Conservation (phyloP, 176 grass and related monocot genomes). For the Oryza glumipatula region DNA sequence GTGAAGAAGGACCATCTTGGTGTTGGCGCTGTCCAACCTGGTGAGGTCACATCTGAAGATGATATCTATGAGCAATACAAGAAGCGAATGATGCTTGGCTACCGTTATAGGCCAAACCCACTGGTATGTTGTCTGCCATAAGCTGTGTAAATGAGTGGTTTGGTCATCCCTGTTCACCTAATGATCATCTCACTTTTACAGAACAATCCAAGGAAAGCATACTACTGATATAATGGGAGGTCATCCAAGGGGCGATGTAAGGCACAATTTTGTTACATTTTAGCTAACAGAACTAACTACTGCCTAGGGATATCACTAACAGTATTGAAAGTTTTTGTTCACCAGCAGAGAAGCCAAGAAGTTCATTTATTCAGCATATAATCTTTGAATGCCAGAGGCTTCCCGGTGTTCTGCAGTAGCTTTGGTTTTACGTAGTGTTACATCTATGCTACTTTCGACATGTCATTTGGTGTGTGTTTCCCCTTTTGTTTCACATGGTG, state of each 20-base stretch:
- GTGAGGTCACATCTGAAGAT: slow-evolving; percentile 81
- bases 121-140: slow-evolving; percentile 53
- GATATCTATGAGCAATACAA: slow-evolving; percentile 99
- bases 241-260: slow-evolving; percentile 45
- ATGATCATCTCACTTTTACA: slow-evolving; percentile 39
- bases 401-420: slow-evolving; percentile 21
- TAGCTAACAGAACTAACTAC: slow-evolving; percentile 33
- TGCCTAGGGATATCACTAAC: slow-evolving; percentile 40
- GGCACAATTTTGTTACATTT: slow-evolving; percentile 33
- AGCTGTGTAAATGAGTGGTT: background rate
- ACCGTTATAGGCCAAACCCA: slow-evolving; percentile 87
- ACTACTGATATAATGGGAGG: slow-evolving; percentile 58
- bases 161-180: background rate
- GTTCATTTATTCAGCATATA: slow-evolving; percentile 42
- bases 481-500: slow-evolving; percentile 19
- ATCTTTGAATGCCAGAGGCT: slow-evolving; percentile 36
- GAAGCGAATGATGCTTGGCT: slow-evolving; percentile 99
- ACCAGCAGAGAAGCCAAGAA: slow-evolving; percentile 50
- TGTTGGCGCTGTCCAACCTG: slow-evolving; percentile 81
- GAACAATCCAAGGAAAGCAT: slow-evolving; percentile 89
- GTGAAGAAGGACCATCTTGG: slow-evolving; percentile 90
- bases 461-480: slow-evolving; percentile 3
- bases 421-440: slow-evolving; percentile 31
- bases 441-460: background rate
- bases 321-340: slow-evolving; percentile 53